Conservation (phyloP, 345 rosid genomes). For the Eucalyptus leucophloia region DNA sequence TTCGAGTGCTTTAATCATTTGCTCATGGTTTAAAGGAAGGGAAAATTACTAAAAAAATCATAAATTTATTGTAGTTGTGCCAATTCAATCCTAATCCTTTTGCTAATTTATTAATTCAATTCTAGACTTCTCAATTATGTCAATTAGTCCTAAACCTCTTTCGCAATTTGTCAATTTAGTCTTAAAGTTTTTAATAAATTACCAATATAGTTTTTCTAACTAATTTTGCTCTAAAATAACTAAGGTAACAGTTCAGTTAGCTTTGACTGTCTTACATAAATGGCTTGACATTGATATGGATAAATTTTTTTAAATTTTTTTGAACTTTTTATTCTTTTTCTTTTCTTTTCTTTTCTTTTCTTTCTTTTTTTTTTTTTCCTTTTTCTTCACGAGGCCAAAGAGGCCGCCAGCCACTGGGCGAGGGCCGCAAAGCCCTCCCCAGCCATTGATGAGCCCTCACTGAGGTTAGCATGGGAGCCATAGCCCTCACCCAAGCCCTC, state of each 20-base stretch:
- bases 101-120: background rate
- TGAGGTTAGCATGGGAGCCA: too few relatives aligned
- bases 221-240: accelerated
- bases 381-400: background rate
- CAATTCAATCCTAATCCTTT: accelerated
- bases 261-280: accelerated
- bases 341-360: accelerated
- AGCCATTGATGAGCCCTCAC: accelerated
- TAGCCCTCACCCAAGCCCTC: too few relatives aligned
- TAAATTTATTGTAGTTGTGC: accelerated
- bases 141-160: accelerated
- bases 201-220: accelerated
- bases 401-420: accelerated
- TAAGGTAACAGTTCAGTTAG: accelerated
- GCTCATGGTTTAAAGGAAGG: background rate
- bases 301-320: background rate
- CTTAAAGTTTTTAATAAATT: accelerated
- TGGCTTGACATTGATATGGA: accelerated
- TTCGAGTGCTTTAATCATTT: background rate
- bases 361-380: too few relatives aligned
- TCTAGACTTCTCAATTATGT: accelerated
- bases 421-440: accelerated
- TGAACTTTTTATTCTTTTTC: background rate
- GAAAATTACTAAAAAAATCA: background rate
- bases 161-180: background rate